Conservation (phyloP, 345 rosid genomes). For the Psidium guajava region DNA sequence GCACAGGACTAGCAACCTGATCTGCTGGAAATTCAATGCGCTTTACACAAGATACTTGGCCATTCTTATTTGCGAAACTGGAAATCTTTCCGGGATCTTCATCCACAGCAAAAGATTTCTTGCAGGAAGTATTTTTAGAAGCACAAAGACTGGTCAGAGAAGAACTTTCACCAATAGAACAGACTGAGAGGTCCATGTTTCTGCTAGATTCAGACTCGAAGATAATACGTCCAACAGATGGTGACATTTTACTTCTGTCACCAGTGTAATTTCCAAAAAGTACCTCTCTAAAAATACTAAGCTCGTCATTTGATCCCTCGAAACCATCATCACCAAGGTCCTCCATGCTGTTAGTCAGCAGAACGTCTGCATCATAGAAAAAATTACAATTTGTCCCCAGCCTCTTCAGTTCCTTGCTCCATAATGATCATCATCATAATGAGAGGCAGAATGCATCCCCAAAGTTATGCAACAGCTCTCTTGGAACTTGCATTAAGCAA, state of each 20-base stretch:
- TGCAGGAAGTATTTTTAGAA: conserved; percentile 13
- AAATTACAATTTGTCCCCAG: background rate
- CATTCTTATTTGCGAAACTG: background rate
- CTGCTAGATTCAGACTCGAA: conserved; percentile 34
- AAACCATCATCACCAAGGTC: conserved; percentile 34
- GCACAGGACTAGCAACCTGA: background rate
- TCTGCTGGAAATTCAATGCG: background rate
- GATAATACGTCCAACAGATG: conserved; percentile 18
- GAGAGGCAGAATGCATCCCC: background rate
- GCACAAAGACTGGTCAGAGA: conserved; percentile 39
- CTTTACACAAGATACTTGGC: background rate
- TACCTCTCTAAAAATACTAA: conserved; percentile 37
- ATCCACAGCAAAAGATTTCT: conserved; percentile 19
- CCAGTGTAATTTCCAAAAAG: conserved; percentile 34
- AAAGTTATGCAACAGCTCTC: background rate
- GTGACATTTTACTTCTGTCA: conserved; percentile 28
- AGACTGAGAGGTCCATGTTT: conserved; percentile 21
- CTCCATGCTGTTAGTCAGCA: conserved; percentile 9
- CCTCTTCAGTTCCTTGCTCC: background rate
- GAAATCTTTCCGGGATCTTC: conserved; percentile 13
- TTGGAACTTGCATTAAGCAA: background rate
- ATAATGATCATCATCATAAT: background rate
- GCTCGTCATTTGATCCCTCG: conserved; percentile 54
- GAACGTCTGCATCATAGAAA: conserved; percentile 13
- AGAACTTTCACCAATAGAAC: conserved; percentile 52